Conservation (phyloP, 805 yeast genomes). For the Gaillardinia entomophila region DNA sequence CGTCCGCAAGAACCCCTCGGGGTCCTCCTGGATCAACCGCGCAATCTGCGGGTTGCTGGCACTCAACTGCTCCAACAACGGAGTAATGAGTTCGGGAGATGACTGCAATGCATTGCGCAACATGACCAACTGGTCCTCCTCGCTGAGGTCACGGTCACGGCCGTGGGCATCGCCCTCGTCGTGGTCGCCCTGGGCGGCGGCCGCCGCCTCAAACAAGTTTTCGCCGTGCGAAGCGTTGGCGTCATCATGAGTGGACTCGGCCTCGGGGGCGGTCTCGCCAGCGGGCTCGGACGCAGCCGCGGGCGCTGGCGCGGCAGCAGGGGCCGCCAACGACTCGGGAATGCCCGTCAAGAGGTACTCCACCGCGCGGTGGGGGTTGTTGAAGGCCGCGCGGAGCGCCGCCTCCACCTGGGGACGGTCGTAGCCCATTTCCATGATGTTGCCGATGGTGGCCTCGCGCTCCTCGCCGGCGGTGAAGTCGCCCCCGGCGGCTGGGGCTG, state of each 20-base stretch:
- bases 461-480: slow-evolving; percentile 67
- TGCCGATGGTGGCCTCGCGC: slow-evolving; percentile 70
- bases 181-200: slow-evolving; percentile 14
- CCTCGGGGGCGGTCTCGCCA: slow-evolving; percentile 9
- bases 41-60: slow-evolving; percentile 82
- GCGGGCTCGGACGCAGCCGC: slow-evolving; percentile 13
- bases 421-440: slow-evolving; percentile 95
- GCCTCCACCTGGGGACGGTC: slow-evolving; percentile 80
- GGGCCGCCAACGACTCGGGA: slow-evolving; percentile 55
- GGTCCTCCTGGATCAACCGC: slow-evolving; percentile 70
- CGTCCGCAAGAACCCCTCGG: slow-evolving; percentile 81
- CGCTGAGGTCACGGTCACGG: slow-evolving; percentile 41
- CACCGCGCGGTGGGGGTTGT: slow-evolving; percentile 97
- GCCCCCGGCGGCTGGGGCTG: slow-evolving; percentile 1
- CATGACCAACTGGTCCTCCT: slow-evolving; percentile 44
- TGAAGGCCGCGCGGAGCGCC: slow-evolving; percentile 91
- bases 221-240: slow-evolving; percentile 28
- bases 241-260: slow-evolving; percentile 26
- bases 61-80: slow-evolving; percentile 75
- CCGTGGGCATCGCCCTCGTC: slow-evolving; percentile 10
- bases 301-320: slow-evolving; percentile 15
- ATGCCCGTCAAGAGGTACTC: slow-evolving; percentile 89
- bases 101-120: slow-evolving; percentile 75
- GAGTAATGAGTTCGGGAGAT: slow-evolving; percentile 84
- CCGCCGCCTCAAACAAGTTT: slow-evolving; percentile 52